Base-by-base conservation (phyloP, 75 land plant genomes). In the Pinus taeda region DNA sequence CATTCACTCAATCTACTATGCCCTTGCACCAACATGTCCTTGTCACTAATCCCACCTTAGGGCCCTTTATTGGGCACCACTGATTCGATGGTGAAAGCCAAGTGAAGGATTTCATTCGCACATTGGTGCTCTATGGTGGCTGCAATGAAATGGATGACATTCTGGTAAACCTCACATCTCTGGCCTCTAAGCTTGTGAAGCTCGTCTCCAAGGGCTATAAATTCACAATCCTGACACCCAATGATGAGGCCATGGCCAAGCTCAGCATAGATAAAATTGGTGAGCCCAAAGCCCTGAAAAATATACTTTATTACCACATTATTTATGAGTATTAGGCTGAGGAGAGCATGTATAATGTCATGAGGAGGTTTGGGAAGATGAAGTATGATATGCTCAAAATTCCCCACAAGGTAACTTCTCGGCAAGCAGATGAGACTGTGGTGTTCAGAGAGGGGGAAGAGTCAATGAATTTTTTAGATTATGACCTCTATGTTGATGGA, bases 111-210 rank as follows among this genome's bases (percentile, higher is more conserved):
- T 26, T 26, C 26, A 26, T 26, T 26, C 0, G 26, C 26, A 26
- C 26, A 26, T 26, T 26, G 26, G 26, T 26, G 26, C 26, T 26
- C 0, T 26, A 26, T 26, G 26, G 26, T 26, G 26, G 26, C 1
- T 95, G 93, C 89, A 91, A 88, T 80, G 98, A 95, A 67, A 76
- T 95, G 85, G 98, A 96, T 20, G 96, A 93, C 76, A 89, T 95
- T 2, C 84, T 95, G 21, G 96, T 95, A 45, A 91, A 95, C 63
- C 84, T 89, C 59, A 93, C 98, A 2, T 91, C 96, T 1, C 59
- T 95, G 59, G 95, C 90, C 11, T 70, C 87, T 60, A 93, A 95
- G 83, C 81, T 95, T 79, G 93, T 89, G 4, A 76, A 86, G 77
- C 83, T 95, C 56, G 96, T 93, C 36, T 87, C 88, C 0, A 89